phyloP scores from a whole-genome alignment of 2,329 filamentous ascomycete genomes.

The Endocalyx cinctus region DNA sequence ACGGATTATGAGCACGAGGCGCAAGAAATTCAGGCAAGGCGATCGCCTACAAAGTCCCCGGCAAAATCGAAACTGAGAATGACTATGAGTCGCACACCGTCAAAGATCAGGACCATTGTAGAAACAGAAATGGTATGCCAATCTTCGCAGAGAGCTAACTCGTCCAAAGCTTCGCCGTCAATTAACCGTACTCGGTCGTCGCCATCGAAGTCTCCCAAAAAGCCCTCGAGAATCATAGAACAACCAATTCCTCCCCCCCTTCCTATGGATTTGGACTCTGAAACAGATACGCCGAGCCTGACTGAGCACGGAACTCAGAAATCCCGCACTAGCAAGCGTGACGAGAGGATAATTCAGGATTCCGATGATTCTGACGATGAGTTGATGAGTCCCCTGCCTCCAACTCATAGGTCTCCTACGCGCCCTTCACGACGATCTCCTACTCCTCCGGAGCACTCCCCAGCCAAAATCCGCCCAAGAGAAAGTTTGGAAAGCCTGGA shows the following conservation, averaged over 20 bases:
- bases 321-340: slow-evolving; percentile 15
- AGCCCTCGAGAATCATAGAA: no score
- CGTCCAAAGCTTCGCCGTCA: no score
- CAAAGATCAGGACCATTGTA: no score
- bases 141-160: no score
- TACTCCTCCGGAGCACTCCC: no score
- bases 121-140: no score
- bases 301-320: slow-evolving; percentile 15
- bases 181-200: no score
- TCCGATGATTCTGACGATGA: slow-evolving; percentile 60
- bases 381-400: slow-evolving; percentile 39
- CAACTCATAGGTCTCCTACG: no score
- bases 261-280: slow-evolving; percentile 13
- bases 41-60: slow-evolving; percentile 24
- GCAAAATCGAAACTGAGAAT: slow-evolving; percentile 8
- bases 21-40: slow-evolving; percentile 29
- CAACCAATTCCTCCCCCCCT: slow-evolving; percentile 3
- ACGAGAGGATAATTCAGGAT: slow-evolving; percentile 45
- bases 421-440: no score
- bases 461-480: no score
- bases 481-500: no score
- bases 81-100: neutral
- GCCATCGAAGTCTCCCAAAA: no score
- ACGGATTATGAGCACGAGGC: slow-evolving; percentile 23
- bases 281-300: slow-evolving; percentile 12